A percentile compares a stretch with the other conserved stretches of the same genome.
These are phyloP conservation scores for Hypoxylon lienhwacheense DNA, from an alignment of 495 filamentous ascomycete genomes.

Conservation along the genomic window DNA sequence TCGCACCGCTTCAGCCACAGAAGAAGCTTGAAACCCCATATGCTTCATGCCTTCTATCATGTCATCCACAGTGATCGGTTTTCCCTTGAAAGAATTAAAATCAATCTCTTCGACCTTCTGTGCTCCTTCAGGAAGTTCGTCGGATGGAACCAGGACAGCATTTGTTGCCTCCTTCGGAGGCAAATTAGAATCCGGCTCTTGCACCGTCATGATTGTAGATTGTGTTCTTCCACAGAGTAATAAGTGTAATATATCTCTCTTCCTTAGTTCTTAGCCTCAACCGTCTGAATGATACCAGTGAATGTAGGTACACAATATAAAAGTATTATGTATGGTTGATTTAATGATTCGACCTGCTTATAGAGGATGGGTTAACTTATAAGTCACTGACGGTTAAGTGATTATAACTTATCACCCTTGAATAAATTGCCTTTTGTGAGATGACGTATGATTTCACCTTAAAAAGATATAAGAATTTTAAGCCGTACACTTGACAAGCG, in stretches of 20 bases:
- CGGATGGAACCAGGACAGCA: slow-evolving; percentile 87
- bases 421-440: not conserved
- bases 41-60: slow-evolving; percentile 77
- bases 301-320: too few relatives aligned
- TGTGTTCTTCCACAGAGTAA: not conserved
- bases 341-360: not conserved
- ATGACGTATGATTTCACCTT: not conserved
- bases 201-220: slow-evolving; percentile 28
- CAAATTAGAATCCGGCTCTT: slow-evolving; percentile 31
- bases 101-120: slow-evolving; percentile 82
- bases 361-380: too few relatives aligned
- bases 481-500: not conserved
- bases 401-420: not conserved
- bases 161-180: slow-evolving; percentile 70
- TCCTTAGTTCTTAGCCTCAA: too few relatives aligned
- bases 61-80: slow-evolving; percentile 80
- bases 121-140: slow-evolving; percentile 72
- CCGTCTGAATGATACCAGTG: too few relatives aligned
- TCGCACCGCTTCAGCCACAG: slow-evolving; percentile 76
- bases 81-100: slow-evolving; percentile 75
- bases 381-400: not conserved
- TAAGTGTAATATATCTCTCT: too few relatives aligned
- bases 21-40: slow-evolving; percentile 92
- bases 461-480: not conserved
- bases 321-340: too few relatives aligned